Evolutionary conservation across 2,329 filamentous ascomycete genomes (phyloP), one percentile per base, ranked within the genome.

Genomic region (Ophiostoma angusticollis): DNA sequence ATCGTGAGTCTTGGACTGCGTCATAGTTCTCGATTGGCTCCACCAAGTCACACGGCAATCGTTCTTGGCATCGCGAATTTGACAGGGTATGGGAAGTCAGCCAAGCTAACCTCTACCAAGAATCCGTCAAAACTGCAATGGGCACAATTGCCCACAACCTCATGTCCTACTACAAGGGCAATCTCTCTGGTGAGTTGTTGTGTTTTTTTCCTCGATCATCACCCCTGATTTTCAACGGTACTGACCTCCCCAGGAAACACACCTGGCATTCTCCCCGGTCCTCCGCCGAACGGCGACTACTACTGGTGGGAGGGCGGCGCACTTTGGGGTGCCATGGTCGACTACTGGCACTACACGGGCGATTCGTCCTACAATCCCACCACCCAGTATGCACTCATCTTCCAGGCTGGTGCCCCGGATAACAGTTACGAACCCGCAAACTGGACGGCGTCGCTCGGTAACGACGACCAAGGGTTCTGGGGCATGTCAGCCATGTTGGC

Each of bases 401-500:
- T 59, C 44, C 69, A 74, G 47, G 52, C 58, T 13, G 69, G 68
- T 6, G 54, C 60, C 1, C 59, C 66, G 30, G 48, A 56, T 28
- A 58, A 73, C 49, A 39, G 35, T 31, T 74, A 63, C 54, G 62
- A 69, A 61, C 69, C 69, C 0, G 43, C 47, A 3, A 68, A 68
- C 49, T 56, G 59, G 42, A 62, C 64, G 2, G 56, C 54, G 4
- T 54, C 52, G 3, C 51, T 65, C 28, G 70, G 70, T 35, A 78
- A 77, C 49, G 73, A 77, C 46, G 73, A 77, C 45, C 72, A 77
- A 55, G 66, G 63, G 12, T 70, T 71, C 53, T 78, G 73, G 73
- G 70, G 61, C 31, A 61, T 74, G 47, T 62, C 67, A 3, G 70
- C 70, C 9, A 67, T 77, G 59, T 62, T 62, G 3, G 73, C 72